A percentile compares a stretch with the other conserved stretches of the same genome.
Evolutionary conservation across 192 early-diverging fungal genomes (phyloP).

Genomic region (Rhizoclosmatium sp.): DNA sequence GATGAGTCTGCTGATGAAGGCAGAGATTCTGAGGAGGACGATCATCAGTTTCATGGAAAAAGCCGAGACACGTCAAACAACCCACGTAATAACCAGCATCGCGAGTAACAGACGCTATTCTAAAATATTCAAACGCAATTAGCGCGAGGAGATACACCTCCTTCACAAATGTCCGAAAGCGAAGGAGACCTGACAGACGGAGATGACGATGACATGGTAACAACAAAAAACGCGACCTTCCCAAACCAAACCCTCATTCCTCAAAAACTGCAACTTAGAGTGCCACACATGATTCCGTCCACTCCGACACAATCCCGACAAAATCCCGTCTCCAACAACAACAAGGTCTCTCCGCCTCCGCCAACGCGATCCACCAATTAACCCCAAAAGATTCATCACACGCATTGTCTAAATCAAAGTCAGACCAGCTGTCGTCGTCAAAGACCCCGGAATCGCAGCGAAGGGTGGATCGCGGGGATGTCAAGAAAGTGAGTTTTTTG

Average conservation of each 20-base stretch:
- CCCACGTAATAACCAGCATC: conserved; percentile 16
- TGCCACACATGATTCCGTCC: conserved; percentile 24
- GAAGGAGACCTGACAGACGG: conserved; percentile 59
- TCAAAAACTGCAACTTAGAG: neutral
- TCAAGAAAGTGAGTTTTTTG: neutral
- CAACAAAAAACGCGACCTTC: neutral
- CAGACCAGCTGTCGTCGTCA: conserved; percentile 9
- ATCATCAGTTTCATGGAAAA: conserved; percentile 21
- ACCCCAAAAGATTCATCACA: conserved; percentile 4
- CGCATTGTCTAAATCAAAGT: conserved; percentile 28
- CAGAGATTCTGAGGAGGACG: conserved; percentile 39
- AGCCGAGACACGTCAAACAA: conserved; percentile 36
- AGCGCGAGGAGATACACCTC: conserved; percentile 56
- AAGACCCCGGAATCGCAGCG: neutral
- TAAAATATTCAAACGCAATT: neutral
- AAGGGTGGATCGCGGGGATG: neutral
- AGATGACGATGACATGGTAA: conserved; percentile 43
- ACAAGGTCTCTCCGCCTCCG: neutral
- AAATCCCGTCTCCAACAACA: neutral
- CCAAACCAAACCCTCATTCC: neutral
- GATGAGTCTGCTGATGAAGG: conserved; percentile 46
- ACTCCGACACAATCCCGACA: neutral
- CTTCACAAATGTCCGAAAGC: conserved; percentile 53
- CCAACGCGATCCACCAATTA: neutral
- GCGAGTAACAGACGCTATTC: neutral